These are phyloP conservation scores for Didymosphaeria variabile DNA, from an alignment of 2,329 filamentous ascomycete species.

Conservation along the genomic window DNA sequence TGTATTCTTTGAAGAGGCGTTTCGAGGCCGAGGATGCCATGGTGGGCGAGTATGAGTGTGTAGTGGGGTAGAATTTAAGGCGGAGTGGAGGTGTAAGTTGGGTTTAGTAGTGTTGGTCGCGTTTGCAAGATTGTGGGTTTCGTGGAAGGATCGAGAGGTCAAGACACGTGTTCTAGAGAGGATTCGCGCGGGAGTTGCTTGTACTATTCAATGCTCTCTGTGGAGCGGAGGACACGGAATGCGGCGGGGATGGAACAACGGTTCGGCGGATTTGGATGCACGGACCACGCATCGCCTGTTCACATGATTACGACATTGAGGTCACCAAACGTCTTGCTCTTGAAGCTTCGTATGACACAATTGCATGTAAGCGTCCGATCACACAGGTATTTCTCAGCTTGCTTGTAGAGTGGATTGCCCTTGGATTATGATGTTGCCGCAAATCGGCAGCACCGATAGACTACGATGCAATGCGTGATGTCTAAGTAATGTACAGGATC, in stretches of 20 bases:
- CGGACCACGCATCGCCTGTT: not conserved
- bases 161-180: too few relatives aligned
- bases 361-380: too few relatives aligned
- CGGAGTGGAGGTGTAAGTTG: not conserved
- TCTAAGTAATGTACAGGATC: not conserved
- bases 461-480: not conserved
- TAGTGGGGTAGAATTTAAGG: not conserved
- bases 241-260: not conserved
- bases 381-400: not conserved
- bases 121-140: too few relatives aligned
- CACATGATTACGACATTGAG: slow-evolving; percentile 1
- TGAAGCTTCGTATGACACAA: not conserved
- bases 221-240: not conserved
- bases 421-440: not conserved
- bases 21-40: slow-evolving; percentile 68
- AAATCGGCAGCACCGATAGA: not conserved
- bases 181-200: too few relatives aligned
- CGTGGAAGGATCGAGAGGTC: too few relatives aligned
- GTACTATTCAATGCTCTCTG: not conserved
- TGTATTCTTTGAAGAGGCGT: slow-evolving; percentile 96
- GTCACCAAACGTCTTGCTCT: not conserved
- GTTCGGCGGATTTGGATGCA: not conserved
- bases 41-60: slow-evolving; percentile 10
- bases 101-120: not conserved
- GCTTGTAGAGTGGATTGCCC: not conserved